Percentiles rank a stretch among this genome's conserved stretches.
Evolutionary conservation across 768 basidiomycete genomes (phyloP).

Genomic region (Boletus sp.): DNA sequence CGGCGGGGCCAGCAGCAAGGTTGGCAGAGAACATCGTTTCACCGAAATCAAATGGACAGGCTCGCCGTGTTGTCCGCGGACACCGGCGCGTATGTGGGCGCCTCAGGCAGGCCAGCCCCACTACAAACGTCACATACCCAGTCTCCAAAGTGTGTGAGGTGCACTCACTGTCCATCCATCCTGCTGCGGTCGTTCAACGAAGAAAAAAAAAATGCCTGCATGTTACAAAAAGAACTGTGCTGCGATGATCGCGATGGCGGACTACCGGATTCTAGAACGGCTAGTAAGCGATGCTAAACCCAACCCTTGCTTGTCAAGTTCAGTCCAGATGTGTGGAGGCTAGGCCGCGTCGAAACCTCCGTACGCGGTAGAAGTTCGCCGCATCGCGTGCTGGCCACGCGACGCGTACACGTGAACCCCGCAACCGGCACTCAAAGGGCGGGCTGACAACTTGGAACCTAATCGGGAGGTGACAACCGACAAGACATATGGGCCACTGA

Average conservation of each 20-base stretch:
- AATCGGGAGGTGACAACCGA: no score
- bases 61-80: background rate
- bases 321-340: no score
- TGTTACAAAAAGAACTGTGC: background rate
- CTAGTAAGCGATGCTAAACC: background rate
- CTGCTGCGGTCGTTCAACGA: background rate
- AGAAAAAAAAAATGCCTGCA: background rate
- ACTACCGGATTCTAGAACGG: background rate
- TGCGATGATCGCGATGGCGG: background rate
- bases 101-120: no score
- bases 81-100: background rate
- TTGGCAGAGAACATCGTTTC: background rate
- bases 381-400: slow-evolving; percentile 12
- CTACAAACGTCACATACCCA: no score
- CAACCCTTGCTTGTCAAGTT: background rate
- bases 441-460: background rate
- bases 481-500: background rate
- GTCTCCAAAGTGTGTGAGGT: background rate
- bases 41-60: background rate
- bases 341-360: no score
- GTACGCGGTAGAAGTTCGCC: slow-evolving; percentile 1
- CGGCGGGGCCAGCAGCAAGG: background rate
- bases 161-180: background rate
- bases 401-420: background rate
- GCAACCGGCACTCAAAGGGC: background rate